Conservation (phyloP, 2,329 filamentous ascomycete species). For the Aspergillus pseudoviridinutans region DNA sequence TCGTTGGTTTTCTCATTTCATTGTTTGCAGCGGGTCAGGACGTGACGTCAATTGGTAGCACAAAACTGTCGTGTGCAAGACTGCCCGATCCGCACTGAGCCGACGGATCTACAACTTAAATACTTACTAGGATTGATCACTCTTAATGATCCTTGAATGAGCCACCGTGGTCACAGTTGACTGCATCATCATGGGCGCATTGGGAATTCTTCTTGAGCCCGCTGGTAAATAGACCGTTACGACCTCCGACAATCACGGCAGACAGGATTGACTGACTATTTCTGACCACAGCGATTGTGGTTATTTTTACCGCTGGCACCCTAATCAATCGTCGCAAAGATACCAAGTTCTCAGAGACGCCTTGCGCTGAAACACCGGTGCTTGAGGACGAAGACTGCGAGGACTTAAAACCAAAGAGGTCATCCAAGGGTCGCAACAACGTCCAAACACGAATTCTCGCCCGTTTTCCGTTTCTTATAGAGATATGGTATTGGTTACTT, state of each 20-base stretch:
- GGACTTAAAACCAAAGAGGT: slow-evolving; percentile 1
- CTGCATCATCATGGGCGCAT: slow-evolving; percentile 5
- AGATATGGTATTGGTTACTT: slow-evolving; percentile 33
- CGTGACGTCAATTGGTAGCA: background rate
- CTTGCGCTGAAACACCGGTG: slow-evolving; percentile 12
- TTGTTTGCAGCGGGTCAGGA: background rate
- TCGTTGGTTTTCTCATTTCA: background rate
- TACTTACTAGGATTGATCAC: background rate
- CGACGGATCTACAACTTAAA: background rate
- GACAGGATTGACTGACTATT: background rate
- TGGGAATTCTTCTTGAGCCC: slow-evolving; percentile 15
- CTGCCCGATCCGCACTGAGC: background rate
- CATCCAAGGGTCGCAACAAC: slow-evolving; percentile 4
- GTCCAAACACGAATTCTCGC: slow-evolving; percentile 21
- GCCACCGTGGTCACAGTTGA: background rate
- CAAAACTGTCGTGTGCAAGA: background rate
- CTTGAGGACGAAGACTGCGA: slow-evolving; percentile 4
- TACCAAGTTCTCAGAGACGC: slow-evolving; percentile 2
- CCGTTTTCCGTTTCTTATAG: slow-evolving; percentile 27
- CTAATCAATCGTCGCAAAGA: slow-evolving; percentile 12
- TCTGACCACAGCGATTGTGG: slow-evolving; percentile 8
- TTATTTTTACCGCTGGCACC: slow-evolving; percentile 10
- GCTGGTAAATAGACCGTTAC: slow-evolving; percentile 9
- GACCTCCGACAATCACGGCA: background rate
- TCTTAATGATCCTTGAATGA: background rate